These are phyloP conservation scores for Chytriomyces confervae DNA, from an alignment of 192 early-diverging fungal genomes.

Conservation along the genomic window DNA sequence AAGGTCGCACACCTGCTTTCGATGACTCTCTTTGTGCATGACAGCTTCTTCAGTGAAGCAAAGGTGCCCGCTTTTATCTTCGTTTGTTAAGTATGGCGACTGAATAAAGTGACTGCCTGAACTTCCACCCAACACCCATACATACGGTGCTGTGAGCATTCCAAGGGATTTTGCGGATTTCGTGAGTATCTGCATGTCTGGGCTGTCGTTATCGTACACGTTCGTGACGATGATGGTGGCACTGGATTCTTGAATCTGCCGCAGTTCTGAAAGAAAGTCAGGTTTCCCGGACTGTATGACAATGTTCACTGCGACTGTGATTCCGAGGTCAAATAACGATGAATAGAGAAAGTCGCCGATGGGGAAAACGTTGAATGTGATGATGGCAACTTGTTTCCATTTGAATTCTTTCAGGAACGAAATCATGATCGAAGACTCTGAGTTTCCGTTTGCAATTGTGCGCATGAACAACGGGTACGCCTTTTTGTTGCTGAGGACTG, in stretches of 20 bases:
- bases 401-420: conserved; percentile 7
- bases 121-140: background rate
- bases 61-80: background rate
- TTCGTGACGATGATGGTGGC: conserved; percentile 1
- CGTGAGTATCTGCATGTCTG: background rate
- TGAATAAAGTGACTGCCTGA: background rate
- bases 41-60: background rate
- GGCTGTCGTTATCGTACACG: conserved; percentile 7
- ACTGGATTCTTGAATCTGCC: background rate
- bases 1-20: background rate
- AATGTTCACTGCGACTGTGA: conserved; percentile 13
- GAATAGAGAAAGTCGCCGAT: conserved; percentile 4
- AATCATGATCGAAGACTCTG: background rate
- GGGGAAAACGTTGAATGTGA: conserved; percentile 4
- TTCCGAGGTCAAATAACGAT: background rate
- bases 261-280: background rate
- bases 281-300: background rate
- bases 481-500: background rate
- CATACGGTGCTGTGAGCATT: conserved; percentile 2
- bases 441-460: background rate
- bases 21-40: background rate
- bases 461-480: conserved; percentile 9
- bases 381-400: background rate
- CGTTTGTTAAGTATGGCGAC: background rate
- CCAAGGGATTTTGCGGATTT: background rate